Conservation (phyloP, 192 early-diverging fungal species). For the Coemansia sp. region DNA sequence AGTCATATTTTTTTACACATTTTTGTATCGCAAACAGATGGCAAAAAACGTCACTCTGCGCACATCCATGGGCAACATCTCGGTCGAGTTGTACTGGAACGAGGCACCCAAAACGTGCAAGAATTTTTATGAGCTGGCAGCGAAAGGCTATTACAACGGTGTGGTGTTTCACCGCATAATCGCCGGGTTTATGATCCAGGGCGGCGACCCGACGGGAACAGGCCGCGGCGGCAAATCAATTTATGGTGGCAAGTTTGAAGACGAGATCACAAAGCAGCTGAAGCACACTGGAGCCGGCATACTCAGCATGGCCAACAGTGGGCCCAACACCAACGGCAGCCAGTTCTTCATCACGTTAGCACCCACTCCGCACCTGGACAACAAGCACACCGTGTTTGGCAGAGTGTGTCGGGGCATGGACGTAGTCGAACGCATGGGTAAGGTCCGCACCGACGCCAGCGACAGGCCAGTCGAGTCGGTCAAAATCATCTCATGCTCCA, state of each 20-base stretch:
- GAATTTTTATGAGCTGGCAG: conserved; percentile 81
- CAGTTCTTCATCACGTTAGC: conserved; percentile 73
- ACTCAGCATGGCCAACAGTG: conserved; percentile 94
- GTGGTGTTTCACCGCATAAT: conserved; percentile 82
- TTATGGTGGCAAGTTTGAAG: conserved; percentile 65
- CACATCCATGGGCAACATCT: conserved; percentile 25
- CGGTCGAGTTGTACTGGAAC: conserved; percentile 37
- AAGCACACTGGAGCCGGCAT: conserved; percentile 82
- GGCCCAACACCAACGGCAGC: conserved; percentile 85
- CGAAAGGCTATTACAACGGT: conserved; percentile 77
- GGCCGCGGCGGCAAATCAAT: conserved; percentile 81
- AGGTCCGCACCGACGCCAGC: conserved; percentile 61
- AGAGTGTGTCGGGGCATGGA: conserved; percentile 77
- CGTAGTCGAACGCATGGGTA: conserved; percentile 73
- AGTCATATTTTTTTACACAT: too few species aligned
- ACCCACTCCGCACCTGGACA: conserved; percentile 68
- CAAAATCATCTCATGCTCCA: conserved; percentile 8
- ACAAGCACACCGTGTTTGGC: conserved; percentile 95
- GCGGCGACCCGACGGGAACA: conserved; percentile 94
- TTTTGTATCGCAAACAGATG: too few species aligned
- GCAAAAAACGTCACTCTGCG: conserved; percentile 12
- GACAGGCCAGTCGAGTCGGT: conserved; percentile 55
- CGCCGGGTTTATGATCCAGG: conserved; percentile 95
- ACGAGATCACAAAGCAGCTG: conserved; percentile 67
- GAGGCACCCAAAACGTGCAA: conserved; percentile 79